Evolutionary conservation across 2,329 filamentous ascomycete genomes (phyloP).

Genomic region (Colletotrichum trifolii): DNA sequence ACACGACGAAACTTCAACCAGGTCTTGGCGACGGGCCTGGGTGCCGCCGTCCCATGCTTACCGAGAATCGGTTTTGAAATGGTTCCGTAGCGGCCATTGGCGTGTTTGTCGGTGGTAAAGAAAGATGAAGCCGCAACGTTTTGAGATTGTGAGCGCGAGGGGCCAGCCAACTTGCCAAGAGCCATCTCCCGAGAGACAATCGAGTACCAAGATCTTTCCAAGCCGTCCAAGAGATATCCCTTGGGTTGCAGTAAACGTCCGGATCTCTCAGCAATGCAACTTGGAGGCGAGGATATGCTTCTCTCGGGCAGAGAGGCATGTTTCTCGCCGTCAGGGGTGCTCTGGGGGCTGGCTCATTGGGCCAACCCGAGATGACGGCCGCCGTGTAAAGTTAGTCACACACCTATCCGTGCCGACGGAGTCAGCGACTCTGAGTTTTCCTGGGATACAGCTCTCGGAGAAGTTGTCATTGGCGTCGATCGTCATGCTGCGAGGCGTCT

Average conservation of each 20-base stretch:
- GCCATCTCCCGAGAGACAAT: slow-evolving; percentile 12
- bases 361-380: neutral
- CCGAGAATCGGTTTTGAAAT: neutral
- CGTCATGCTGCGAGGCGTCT: slow-evolving; percentile 13
- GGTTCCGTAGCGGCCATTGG: neutral
- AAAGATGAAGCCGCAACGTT: slow-evolving; percentile 32
- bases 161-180: slow-evolving; percentile 1
- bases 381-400: slow-evolving; percentile 4
- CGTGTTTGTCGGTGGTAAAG: slow-evolving; percentile 13
- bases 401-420: slow-evolving; percentile 4
- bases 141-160: slow-evolving; percentile 16
- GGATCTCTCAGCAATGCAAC: no score
- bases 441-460: neutral
- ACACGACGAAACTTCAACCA: slow-evolving; percentile 19
- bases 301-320: neutral
- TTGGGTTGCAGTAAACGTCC: no score
- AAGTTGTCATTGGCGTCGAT: neutral
- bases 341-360: slow-evolving; percentile 4
- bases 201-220: slow-evolving; percentile 33
- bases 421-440: neutral
- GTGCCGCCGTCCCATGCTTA: neutral
- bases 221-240: slow-evolving; percentile 34
- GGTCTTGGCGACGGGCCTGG: slow-evolving; percentile 22
- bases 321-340: neutral
- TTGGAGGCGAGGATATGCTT: slow-evolving; percentile 3